Evolutionary conservation across 1,139 yeast species (phyloP), one percentile per base, ranked within the genome.

Genomic region (Fermentozyma sake): DNA sequence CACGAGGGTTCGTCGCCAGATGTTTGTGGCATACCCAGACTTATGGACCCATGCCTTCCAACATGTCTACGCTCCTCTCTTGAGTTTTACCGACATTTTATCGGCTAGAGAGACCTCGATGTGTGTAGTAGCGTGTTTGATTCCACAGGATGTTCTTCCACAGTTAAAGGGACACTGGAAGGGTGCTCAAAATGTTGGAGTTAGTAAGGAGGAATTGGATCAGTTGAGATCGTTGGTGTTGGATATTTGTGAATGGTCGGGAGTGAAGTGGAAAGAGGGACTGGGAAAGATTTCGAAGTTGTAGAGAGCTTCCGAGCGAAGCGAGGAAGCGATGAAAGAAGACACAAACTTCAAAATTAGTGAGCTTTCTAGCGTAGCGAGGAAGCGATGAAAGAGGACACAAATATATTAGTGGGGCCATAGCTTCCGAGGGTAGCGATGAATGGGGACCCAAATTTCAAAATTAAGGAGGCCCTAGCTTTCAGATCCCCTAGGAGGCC

Each of bases 61-160:
- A 34, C 78, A 81, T 46, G 89, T 82, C 9, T 89, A 87, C 47
- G 76, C 85, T 0, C 87, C 94, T 9, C 54, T 87, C 23, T 65
- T 87, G 33, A 79, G 94, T 17, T 82, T 56, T 49, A 72, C 79
- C 8, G 79, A 68, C 4, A 66, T 85, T 2, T 59, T 87, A 20
- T 53, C 68, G 7, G 79, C 83, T 2, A 68, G 64, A 37, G 95
- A 86, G 38, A 81, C 96, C 0, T 78, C 91, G 20, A 52, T 85
- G 42, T 80, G 86, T 24, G 76, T 87, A 4, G 75, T 87, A 16
- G 81, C 94, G 1, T 71, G 89, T 36, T 67, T 89, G 44, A 79
- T 87, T 9, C 96, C 96, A 0, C 96, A 85, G 50, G 95, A 87
- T 52, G 96, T 87, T n/a, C 85, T 83, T 42, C 95, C 96, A 0